These are phyloP conservation scores for Micractinium conductrix DNA, from an alignment of 139 green algal species.

Conservation along the genomic window DNA sequence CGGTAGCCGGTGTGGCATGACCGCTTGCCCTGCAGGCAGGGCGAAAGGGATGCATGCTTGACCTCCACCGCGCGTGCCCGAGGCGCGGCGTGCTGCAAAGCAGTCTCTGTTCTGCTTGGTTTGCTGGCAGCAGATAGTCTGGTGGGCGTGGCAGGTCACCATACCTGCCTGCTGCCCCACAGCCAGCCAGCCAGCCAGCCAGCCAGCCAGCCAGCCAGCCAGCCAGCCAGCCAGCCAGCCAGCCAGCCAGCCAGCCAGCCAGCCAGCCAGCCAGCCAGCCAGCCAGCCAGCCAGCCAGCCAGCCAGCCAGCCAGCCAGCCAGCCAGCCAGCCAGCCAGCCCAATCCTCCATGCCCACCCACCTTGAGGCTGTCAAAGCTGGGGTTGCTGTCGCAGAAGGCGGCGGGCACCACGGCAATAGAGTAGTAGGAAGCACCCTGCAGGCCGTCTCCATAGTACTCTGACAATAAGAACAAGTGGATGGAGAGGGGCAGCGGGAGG, in stretches of 20 bases:
- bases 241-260: too few relatives aligned
- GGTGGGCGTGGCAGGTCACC: background rate
- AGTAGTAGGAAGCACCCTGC: background rate
- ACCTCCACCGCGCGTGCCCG: background rate
- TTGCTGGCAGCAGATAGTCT: too few relatives aligned
- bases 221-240: too few relatives aligned
- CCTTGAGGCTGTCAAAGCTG: background rate
- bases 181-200: background rate
- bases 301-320: too few relatives aligned
- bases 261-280: background rate
- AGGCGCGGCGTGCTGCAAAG: background rate
- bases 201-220: background rate
- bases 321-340: too few relatives aligned
- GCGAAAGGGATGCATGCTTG: background rate
- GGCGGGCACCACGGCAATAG: background rate
- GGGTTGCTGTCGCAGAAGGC: background rate
- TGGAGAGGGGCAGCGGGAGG: background rate
- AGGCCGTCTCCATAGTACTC: background rate
- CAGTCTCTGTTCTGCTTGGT: background rate
- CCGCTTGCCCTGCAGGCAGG: slow-evolving; percentile 31
- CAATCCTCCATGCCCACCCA: background rate
- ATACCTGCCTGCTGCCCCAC: too few relatives aligned
- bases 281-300: background rate
- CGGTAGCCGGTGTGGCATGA: slow-evolving; percentile 61
- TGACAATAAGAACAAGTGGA: background rate